Conservation (phyloP, 768 basidiomycete species). For the Pisolithus sp. region DNA sequence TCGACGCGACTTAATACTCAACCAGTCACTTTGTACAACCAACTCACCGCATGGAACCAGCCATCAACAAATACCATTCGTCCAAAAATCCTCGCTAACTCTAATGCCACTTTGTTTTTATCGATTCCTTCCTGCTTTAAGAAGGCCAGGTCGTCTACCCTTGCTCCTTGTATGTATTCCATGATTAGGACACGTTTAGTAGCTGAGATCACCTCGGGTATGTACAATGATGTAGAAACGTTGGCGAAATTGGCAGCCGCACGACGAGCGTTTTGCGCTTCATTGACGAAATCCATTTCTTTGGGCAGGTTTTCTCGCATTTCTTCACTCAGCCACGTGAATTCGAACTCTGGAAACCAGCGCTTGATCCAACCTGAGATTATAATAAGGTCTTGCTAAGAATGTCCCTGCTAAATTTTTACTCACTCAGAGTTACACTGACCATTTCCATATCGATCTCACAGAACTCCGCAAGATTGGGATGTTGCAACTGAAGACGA, state of each 20-base stretch:
- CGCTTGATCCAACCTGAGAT: constrained; percentile 73
- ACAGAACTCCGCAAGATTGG: constrained; percentile 87
- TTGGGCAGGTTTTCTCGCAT: constrained; percentile 89
- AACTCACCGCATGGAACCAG: constrained; percentile 74
- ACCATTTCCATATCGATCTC: constrained; percentile 88
- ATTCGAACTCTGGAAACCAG: constrained; percentile 95
- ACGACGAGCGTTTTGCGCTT: constrained; percentile 79
- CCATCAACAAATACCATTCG: constrained; percentile 96
- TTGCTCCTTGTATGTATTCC: constrained; percentile 88
- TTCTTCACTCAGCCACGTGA: constrained; percentile 89
- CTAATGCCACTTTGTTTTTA: constrained; percentile 87
- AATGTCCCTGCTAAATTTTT: neutral
- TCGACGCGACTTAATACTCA: constrained; percentile 9
- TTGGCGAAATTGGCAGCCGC: constrained; percentile 64
- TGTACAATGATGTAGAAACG: constrained; percentile 75
- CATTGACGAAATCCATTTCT: constrained; percentile 93
- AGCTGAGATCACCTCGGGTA: constrained; percentile 76
- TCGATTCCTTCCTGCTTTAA: constrained; percentile 80
- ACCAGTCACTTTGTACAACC: neutral
- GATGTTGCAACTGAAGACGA: constrained; percentile 69
- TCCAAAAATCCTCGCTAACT: constrained; percentile 85
- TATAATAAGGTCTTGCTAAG: neutral
- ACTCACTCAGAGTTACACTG: constrained; percentile 59
- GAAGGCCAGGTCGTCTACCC: constrained; percentile 84
- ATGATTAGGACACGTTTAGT: constrained; percentile 84